phyloP scores from a whole-genome alignment of 2,329 filamentous ascomycete species.

The Stagonosporopsis rhizophila region DNA sequence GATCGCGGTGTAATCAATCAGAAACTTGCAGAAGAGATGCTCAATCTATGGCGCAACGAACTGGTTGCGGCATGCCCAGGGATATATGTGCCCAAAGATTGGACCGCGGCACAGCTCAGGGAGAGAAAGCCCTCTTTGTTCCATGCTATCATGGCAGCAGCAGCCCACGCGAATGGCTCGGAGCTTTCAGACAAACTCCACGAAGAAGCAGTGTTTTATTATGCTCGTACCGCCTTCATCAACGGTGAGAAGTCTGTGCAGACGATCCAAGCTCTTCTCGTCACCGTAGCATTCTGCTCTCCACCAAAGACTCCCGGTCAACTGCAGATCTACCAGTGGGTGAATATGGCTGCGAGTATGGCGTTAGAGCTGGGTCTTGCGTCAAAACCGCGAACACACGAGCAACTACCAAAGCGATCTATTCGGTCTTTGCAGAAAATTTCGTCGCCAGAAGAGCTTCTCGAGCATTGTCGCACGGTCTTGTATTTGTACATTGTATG shows the following conservation, averaged over 20 bases:
- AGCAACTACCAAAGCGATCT: constrained; percentile 46
- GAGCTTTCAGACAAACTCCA: constrained; percentile 41
- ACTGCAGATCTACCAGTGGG: constrained; percentile 45
- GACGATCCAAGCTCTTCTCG: constrained; percentile 44
- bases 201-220: constrained; percentile 45
- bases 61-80: constrained; percentile 40
- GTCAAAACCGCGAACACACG: constrained; percentile 47
- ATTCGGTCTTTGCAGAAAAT: constrained; percentile 43
- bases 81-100: constrained; percentile 39
- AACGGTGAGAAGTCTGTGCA: constrained; percentile 49
- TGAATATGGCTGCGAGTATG: constrained; percentile 47
- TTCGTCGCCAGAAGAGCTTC: constrained; percentile 43
- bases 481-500: constrained; percentile 42
- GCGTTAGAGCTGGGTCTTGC: constrained; percentile 47
- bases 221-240: constrained; percentile 44
- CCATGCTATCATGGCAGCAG: constrained; percentile 47
- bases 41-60: constrained; percentile 42
- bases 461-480: constrained; percentile 47
- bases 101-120: constrained; percentile 41
- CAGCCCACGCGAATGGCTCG: constrained; percentile 43
- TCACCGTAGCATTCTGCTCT: constrained; percentile 45
- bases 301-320: constrained; percentile 42
- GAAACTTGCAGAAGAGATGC: constrained; percentile 38
- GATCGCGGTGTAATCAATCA: constrained; percentile 43
- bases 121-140: constrained; percentile 44